phyloP scores from a whole-genome alignment of 306 rosid genomes.

The Castanea mollissima region DNA sequence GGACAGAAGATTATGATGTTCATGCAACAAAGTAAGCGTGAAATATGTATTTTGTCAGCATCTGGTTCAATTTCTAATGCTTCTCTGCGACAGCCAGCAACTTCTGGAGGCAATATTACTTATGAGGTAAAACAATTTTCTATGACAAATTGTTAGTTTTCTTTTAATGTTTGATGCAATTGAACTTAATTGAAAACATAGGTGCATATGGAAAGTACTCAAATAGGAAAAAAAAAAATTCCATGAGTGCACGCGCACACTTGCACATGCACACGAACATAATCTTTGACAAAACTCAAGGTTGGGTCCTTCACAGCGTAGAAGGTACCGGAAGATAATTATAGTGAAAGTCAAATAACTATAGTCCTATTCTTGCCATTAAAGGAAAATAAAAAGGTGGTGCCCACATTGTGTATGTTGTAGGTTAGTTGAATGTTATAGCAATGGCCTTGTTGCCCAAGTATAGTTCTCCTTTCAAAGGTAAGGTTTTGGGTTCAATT shows the following conservation, averaged over 20 bases:
- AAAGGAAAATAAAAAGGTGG: no score
- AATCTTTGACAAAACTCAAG: neutral
- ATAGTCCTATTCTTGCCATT: no score
- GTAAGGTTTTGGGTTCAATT: neutral
- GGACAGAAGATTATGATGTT: constrained; percentile 91
- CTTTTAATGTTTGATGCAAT: neutral
- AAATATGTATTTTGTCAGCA: constrained; percentile 89
- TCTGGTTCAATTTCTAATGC: constrained; percentile 88
- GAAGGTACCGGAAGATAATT: neutral
- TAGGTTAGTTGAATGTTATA: no score
- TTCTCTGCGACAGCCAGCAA: constrained; percentile 89
- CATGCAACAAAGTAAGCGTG: constrained; percentile 93
- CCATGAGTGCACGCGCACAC: neutral
- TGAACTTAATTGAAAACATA: neutral
- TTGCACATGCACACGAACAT: neutral
- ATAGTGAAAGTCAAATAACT: no score
- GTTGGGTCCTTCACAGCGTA: neutral
- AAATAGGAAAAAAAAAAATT: no score
- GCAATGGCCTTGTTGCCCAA: neutral
- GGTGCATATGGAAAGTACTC: neutral
- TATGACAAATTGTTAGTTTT: neutral
- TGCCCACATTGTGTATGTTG: no score
- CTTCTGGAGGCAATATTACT: constrained; percentile 85
- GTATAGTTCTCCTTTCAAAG: neutral
- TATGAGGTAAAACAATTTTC: constrained; percentile 68